Base-by-base conservation (phyloP, 306 rosid species). In the Oemleria cerasiformis region DNA sequence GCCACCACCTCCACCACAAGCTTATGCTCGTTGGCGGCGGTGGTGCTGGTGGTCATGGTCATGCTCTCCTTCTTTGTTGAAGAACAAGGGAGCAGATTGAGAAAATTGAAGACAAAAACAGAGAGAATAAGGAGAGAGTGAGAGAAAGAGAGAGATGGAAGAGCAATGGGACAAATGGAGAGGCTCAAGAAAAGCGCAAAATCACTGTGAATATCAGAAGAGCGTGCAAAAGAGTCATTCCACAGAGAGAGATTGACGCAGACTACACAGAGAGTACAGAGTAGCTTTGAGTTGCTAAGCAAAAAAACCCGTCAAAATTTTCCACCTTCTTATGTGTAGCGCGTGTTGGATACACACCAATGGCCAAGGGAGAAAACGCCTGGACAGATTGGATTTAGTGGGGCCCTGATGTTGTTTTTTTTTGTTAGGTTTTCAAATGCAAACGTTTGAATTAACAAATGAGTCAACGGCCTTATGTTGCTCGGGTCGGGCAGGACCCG, bases 1-100 rank as follows among this genome's bases (percentile, higher is more conserved):
- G 55, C 92, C 38, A 84, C 30, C 13, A 84, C 79, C 67, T 84
- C 89, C 10, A 87, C 92, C 2, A 87, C 92, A 0, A 87, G 89
- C 72, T 85, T 74, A 30, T 30, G 36, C 56, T 80, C 84, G 67
- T 71, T 84, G 68, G 77, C 48, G 70, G 61, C 43, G 80, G 15
- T 51, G 72, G 1, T 9, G 58, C 30, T 25, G 63, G 25, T 9
- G 72, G 9, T n/a, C n/a, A 68, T 38, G 1, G 53, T 57, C 86
- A 81, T 82, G 83, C 23, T 66, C 14, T 3, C 30, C 4, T 68
- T 25, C 7, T 20, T 21, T 17, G 21, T 43, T 40, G 48, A 58
- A 63, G 17, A 14, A 38, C 23, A 1, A 34, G 9, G 14, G 14
- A 62, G 15, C 36, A 8, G 56, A 8, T 16, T 3, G 12, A 41